Conservation (phyloP, 345 rosid genomes). For the Rhodomyrtus tomentosa region DNA sequence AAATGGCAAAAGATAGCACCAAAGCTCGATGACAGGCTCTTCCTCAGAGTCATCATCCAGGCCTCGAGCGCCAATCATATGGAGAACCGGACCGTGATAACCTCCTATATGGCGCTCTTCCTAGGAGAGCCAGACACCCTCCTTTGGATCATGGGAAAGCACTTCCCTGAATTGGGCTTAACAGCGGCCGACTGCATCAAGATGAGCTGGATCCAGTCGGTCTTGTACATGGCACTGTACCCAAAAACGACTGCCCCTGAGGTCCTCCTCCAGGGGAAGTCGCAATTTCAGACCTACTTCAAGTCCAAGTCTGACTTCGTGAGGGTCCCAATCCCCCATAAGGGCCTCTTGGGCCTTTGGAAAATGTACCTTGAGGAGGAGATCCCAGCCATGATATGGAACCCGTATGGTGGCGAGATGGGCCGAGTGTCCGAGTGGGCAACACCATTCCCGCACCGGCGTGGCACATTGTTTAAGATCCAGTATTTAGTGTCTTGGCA, state of each 20-base stretch:
- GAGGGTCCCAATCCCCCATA: constrained; percentile 13
- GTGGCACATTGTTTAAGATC: constrained; percentile 37
- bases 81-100: constrained; percentile 17
- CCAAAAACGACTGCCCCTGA: constrained; percentile 23
- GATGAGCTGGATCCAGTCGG: constrained; percentile 51
- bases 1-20: constrained; percentile 44
- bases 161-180: constrained; percentile 50
- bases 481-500: constrained; percentile 30
- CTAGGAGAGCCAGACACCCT: constrained; percentile 17
- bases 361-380: constrained; percentile 33
- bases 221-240: constrained; percentile 40
- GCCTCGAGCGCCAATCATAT: constrained; percentile 2
- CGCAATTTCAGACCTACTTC: constrained; percentile 30
- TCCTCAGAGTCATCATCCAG: constrained; percentile 36
- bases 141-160: constrained; percentile 26
- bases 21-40: constrained; percentile 36
- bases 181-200: constrained; percentile 29
- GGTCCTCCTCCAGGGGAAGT: constrained; percentile 38
- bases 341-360: constrained; percentile 40
- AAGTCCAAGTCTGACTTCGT: constrained; percentile 69
- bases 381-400: constrained; percentile 51
- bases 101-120: constrained; percentile 14
- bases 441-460: constrained; percentile 56
- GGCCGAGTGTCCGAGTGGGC: constrained; percentile 22
- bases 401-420: constrained; percentile 60